Evolutionary conservation across 139 green algal genomes (phyloP), one percentile per base, ranked within the genome.

Genomic region (Marvania coccoides): DNA sequence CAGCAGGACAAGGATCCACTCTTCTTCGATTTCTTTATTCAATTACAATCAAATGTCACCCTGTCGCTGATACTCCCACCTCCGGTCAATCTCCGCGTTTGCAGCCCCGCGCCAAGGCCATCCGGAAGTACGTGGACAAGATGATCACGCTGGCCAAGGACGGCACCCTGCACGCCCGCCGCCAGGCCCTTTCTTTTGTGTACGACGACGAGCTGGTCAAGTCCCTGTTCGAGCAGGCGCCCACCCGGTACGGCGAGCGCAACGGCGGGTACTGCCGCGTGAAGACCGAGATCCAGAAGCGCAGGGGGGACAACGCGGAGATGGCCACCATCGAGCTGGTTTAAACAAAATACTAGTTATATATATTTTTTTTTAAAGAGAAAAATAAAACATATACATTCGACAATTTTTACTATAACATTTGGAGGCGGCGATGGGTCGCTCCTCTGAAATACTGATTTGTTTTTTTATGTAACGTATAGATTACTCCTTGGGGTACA

Each of bases 131-230:
- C 55, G 94, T 97, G 28, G 94, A 99, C 76, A 90, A 97, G 65
- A 97, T 99, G 83, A 98, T 99, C 58, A 89, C 80, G n/a, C 81
- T 98, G 54, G 93, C 93, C 36, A 98, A 98, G 87, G 75, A 88
- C 28, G 91, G 88, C 36, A 82, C 69, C 30, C 76, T 97, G 40
- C 93, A 95, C 69, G 78, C 89, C 3, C 76, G 85, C 29, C 78
- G 88, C 4, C 78, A 95, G 81, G 93, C 91, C 3, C 70, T 95
- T 51, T 82, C 65, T 5, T 99, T 91, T 71, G 56, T 99, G 0
- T 98, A 94, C 70, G 93, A 98, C 78, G 84, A 90, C 65, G 76
- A 90, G 24, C 76, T 99, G 6, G 93, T 98, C 23, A 63, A 79
- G 30, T 79, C 80, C n/a, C 67, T 99, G 31, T 99, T 99, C 67